A percentile compares a stretch with the other conserved stretches of the same genome.
These are phyloP conservation scores for Debaryomycetaceae sp. DNA, from an alignment of 1,139 yeast genomes.

Conservation along the genomic window DNA sequence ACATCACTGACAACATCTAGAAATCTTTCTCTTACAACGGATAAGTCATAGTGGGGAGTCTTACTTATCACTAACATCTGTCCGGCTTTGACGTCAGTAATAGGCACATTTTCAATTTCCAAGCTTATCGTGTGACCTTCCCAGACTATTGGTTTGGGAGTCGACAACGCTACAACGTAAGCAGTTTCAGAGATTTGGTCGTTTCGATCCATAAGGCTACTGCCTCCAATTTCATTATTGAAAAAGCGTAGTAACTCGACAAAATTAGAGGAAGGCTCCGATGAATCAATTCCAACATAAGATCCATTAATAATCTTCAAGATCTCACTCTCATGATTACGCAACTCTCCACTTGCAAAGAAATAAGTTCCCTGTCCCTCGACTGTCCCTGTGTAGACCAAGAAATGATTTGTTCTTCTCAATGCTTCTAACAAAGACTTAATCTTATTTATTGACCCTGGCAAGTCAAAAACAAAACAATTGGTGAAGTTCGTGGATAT, in stretches of 20 bases:
- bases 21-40: constrained; percentile 39
- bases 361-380: constrained; percentile 76
- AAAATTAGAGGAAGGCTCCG: constrained; percentile 25
- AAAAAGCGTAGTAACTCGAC: constrained; percentile 27
- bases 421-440: constrained; percentile 56
- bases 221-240: constrained; percentile 18
- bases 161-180: constrained; percentile 71
- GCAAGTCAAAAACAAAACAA: constrained; percentile 63
- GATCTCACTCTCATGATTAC: constrained; percentile 43
- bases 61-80: constrained; percentile 64
- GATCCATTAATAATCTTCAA: constrained; percentile 42
- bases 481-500: constrained; percentile 74
- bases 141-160: constrained; percentile 87
- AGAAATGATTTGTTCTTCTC: constrained; percentile 66
- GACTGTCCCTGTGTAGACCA: constrained; percentile 70
- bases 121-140: constrained; percentile 73
- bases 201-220: not conserved
- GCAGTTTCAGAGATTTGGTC: constrained; percentile 33
- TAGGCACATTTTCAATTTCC: constrained; percentile 44
- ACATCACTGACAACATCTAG: constrained; percentile 54
- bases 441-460: constrained; percentile 48
- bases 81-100: constrained; percentile 59
- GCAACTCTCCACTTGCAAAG: constrained; percentile 61
- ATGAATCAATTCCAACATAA: constrained; percentile 38
- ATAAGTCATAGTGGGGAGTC: constrained; percentile 36